Evolutionary conservation across 257 asterid genomes (phyloP), one percentile per base, ranked within the genome.

Genomic region (Nicotiana sylvestris): DNA sequence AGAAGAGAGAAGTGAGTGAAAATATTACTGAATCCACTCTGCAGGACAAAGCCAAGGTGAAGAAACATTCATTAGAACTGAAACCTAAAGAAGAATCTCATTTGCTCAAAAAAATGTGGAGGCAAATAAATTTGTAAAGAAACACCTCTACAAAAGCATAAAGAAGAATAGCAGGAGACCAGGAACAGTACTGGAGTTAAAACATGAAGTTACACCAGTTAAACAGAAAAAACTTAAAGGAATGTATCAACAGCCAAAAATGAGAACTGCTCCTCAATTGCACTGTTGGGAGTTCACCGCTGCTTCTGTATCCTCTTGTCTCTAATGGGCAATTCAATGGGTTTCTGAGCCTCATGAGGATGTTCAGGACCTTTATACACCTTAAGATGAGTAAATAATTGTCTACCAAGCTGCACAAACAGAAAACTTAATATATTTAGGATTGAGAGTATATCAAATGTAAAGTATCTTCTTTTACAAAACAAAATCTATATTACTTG

Each of bases 321-420:
- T 85, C 95, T 87, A 49, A 96, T 88, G 65, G 99, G 99, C 88
- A 96, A 88, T 62, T 93, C 97, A 0, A 46, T 2, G 5, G 98
- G 99, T 85, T 92, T 81, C 67, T 96, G 99, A 55, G 99, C 99
- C 86, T 92, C 97, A 5, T 96, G 99, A 66, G 99, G 99, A 88
- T 96, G 99, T 69, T 85, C 88, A n/a, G 98, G 93, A 81, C 99
- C 98, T 8, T 91, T 85, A 82, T 93, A 96, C 68, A 94, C 98
- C 91, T 96, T 94, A 6, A 96, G 93, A 88, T 94, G 99, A 86
- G 86, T 92, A 83, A 94, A 94, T 76, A 96, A 82, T 21, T 94
- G 84, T 88, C 98, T 89, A 25, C 99, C 98, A 66, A 96, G 98
- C 99, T 96, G 97, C 92, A 69, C 61, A 77, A 76, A 39, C 58